A percentile compares a stretch with the other conserved stretches of the same genome.
phyloP scores from a whole-genome alignment of 2,329 filamentous ascomycete genomes.

The Cladophialophora carrionii region DNA sequence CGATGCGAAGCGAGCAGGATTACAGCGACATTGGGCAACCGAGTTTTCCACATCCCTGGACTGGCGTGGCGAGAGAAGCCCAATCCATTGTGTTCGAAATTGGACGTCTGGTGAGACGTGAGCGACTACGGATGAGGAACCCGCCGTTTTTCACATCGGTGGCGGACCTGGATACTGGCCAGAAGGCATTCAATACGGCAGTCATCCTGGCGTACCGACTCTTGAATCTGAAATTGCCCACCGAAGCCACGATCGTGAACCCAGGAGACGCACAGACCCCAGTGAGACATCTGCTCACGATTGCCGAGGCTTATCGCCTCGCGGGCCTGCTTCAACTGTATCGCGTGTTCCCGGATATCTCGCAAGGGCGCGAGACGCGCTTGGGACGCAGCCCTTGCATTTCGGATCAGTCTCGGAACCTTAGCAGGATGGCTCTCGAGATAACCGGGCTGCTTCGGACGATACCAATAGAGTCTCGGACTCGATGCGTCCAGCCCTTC shows the following conservation, averaged over 20 bases:
- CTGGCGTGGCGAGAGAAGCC: slow-evolving; percentile 51
- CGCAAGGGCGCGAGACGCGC: slow-evolving; percentile 6
- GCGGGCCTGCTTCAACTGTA: slow-evolving; percentile 60
- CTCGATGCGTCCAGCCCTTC: slow-evolving; percentile 58
- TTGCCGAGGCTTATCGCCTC: slow-evolving; percentile 59
- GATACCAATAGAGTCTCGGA: slow-evolving; percentile 57
- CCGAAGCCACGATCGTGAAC: slow-evolving; percentile 36
- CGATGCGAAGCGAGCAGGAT: too few relatives aligned
- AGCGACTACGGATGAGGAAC: slow-evolving; percentile 22
- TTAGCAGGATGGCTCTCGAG: slow-evolving; percentile 46
- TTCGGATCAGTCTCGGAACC: slow-evolving; percentile 58
- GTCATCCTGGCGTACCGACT: slow-evolving; percentile 17
- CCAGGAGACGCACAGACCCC: slow-evolving; percentile 58
- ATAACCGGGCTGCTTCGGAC: slow-evolving; percentile 55
- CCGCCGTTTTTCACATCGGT: slow-evolving; percentile 19
- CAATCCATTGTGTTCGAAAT: slow-evolving; percentile 53
- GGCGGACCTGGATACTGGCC: slow-evolving; percentile 10
- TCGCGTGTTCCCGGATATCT: slow-evolving; percentile 55
- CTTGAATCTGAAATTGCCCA: slow-evolving; percentile 6
- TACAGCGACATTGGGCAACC: too few relatives aligned
- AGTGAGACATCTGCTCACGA: slow-evolving; percentile 57
- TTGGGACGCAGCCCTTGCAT: too few relatives aligned
- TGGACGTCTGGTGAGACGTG: slow-evolving; percentile 46
- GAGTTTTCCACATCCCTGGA: slow-evolving; percentile 59
- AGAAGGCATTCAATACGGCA: slow-evolving; percentile 15